Evolutionary conservation across 805 yeast genomes (phyloP).

Genomic region (Candida namnaoensis): DNA sequence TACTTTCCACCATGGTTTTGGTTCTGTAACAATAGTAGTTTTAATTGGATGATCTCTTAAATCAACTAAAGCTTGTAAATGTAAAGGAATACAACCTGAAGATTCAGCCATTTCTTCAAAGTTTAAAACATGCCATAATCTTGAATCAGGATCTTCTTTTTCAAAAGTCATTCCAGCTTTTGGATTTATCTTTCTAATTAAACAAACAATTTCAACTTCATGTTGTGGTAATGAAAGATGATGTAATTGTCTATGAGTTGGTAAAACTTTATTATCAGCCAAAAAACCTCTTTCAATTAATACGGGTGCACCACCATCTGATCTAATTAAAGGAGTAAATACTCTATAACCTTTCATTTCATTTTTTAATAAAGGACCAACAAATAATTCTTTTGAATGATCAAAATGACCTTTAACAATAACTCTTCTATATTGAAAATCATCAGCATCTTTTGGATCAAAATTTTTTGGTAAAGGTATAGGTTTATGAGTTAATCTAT

Average conservation of each 20-base stretch:
- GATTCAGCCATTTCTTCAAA: conserved; percentile 70
- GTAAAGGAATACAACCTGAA: conserved; percentile 61
- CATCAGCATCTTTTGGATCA: conserved; percentile 55
- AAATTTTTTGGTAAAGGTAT: conserved; percentile 61
- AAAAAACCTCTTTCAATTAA: conserved; percentile 93
- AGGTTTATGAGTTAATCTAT: conserved; percentile 66
- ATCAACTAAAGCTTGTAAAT: conserved; percentile 67
- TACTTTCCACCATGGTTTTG: conserved; percentile 20
- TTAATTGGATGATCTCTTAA: conserved; percentile 53
- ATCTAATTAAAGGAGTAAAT: conserved; percentile 73
- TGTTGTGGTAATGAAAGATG: conserved; percentile 61
- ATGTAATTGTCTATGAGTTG: conserved; percentile 48
- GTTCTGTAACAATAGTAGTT: conserved; percentile 16
- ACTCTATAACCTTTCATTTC: conserved; percentile 71
- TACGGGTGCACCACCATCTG: conserved; percentile 67
- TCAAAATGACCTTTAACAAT: conserved; percentile 70
- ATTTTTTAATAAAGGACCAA: conserved; percentile 80
- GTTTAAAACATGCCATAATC: conserved; percentile 74
- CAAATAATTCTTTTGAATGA: conserved; percentile 80
- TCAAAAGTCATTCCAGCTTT: conserved; percentile 63
- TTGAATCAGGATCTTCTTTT: conserved; percentile 55
- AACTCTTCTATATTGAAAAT: conserved; percentile 79
- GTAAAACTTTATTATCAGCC: conserved; percentile 51
- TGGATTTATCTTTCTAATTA: conserved; percentile 60
- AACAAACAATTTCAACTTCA: conserved; percentile 61